Percentiles rank a stretch among this genome's conserved stretches.
phyloP scores from a whole-genome alignment of 2,329 filamentous ascomycete species.

The Pseudogymnoascus verrucosus region DNA sequence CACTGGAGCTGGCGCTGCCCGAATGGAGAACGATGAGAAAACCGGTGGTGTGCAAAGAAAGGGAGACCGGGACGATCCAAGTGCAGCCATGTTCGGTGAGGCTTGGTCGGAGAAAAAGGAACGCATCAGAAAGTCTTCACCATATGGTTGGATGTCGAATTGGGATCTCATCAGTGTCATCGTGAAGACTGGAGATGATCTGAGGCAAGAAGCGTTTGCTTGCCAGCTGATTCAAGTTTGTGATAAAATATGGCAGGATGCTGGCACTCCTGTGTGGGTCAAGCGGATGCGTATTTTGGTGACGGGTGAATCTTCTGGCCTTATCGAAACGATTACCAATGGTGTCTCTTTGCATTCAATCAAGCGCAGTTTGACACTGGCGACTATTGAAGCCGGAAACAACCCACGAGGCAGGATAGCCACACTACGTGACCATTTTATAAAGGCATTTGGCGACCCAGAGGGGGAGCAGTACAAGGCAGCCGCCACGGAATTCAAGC shows the following conservation, averaged over 20 bases:
- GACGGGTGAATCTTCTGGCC: slow-evolving; percentile 73
- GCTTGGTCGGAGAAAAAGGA: slow-evolving; percentile 80
- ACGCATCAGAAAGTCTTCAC: slow-evolving; percentile 72
- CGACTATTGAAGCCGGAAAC: slow-evolving; percentile 62
- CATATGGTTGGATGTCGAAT: slow-evolving; percentile 83
- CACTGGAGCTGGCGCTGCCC: slow-evolving; percentile 64
- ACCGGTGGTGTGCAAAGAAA: slow-evolving; percentile 74
- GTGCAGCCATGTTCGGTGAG: slow-evolving; percentile 78
- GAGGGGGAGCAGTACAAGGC: slow-evolving; percentile 62
- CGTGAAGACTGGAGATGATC: slow-evolving; percentile 76
- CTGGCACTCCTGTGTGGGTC: slow-evolving; percentile 72
- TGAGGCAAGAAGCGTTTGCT: slow-evolving; percentile 78
- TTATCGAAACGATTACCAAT: slow-evolving; percentile 84
- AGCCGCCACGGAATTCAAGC: slow-evolving; percentile 70
- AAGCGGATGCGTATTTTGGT: slow-evolving; percentile 83
- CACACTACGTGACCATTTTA: slow-evolving; percentile 72
- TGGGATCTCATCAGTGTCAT: slow-evolving; percentile 85
- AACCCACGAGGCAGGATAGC: slow-evolving; percentile 71
- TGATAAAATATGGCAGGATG: slow-evolving; percentile 72
- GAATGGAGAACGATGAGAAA: slow-evolving; percentile 86
- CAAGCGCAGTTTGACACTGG: slow-evolving; percentile 72
- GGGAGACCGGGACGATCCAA: slow-evolving; percentile 77
- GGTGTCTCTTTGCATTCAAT: slow-evolving; percentile 81
- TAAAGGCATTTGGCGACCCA: slow-evolving; percentile 66
- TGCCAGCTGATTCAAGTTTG: slow-evolving; percentile 78